phyloP scores from a whole-genome alignment of 805 yeast genomes.

The Kazachstania bromeliacearum region DNA sequence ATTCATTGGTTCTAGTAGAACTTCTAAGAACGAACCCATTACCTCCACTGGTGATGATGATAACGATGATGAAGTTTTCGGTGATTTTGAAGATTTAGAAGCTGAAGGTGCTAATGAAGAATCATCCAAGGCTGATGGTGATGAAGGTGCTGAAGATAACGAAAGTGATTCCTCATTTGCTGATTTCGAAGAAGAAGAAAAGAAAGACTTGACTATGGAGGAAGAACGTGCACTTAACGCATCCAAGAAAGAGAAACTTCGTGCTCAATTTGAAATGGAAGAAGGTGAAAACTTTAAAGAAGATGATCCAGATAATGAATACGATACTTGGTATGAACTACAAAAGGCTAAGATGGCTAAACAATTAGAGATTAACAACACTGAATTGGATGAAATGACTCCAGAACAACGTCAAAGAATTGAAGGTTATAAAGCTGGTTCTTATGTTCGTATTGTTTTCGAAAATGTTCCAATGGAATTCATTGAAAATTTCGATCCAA shows the following conservation, averaged over 20 bases:
- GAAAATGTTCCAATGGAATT: conserved; percentile 83
- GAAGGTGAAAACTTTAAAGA: conserved; percentile 63
- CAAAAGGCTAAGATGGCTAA: conserved; percentile 96
- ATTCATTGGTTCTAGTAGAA: conserved; percentile 24
- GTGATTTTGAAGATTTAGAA: conserved; percentile 46
- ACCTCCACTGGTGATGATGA: conserved; percentile 28
- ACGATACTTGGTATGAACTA: conserved; percentile 95
- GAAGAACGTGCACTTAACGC: conserved; percentile 77
- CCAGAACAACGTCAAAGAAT: conserved; percentile 64
- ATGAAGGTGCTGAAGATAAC: conserved; percentile 18
- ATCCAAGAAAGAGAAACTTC: conserved; percentile 77
- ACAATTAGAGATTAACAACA: conserved; percentile 86
- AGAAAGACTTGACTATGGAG: conserved; percentile 45
- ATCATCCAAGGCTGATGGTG: conserved; percentile 7
- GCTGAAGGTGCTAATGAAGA: conserved; percentile 11
- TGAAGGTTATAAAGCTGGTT: conserved; percentile 90
- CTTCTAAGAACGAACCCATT: conserved; percentile 22
- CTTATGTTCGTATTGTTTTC: conserved; percentile 84
- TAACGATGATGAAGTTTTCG: conserved; percentile 44
- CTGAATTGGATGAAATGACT: conserved; percentile 67
- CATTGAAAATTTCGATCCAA: conserved; percentile 75
- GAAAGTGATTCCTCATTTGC: conserved; percentile 33
- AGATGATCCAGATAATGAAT: conserved; percentile 74
- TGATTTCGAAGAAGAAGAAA: conserved; percentile 34
- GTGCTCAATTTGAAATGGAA: conserved; percentile 72